A percentile compares a stretch with the other conserved stretches of the same genome.
These are phyloP conservation scores for Aspergillus diversus DNA, from an alignment of 495 filamentous ascomycete genomes.

Conservation along the genomic window DNA sequence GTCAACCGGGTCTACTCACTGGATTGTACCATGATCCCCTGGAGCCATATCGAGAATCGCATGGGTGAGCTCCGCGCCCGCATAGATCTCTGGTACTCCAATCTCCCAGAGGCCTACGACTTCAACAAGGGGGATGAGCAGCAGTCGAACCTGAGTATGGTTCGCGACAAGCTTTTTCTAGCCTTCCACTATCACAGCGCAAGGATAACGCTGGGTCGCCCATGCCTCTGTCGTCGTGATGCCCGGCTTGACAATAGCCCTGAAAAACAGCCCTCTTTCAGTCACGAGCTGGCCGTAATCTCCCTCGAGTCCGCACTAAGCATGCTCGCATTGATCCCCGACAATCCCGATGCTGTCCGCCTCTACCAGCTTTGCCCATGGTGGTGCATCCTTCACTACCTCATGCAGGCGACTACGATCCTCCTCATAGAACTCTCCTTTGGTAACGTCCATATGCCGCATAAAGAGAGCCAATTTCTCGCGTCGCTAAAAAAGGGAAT, in stretches of 20 bases:
- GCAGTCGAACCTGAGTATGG: slow-evolving; percentile 26
- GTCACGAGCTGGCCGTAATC: slow-evolving; percentile 55
- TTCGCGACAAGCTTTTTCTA: slow-evolving; percentile 51
- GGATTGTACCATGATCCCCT: slow-evolving; percentile 54
- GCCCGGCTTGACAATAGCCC: slow-evolving; percentile 38
- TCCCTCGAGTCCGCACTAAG: slow-evolving; percentile 59
- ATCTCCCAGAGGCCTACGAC: slow-evolving; percentile 55
- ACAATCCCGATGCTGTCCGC: slow-evolving; percentile 44
- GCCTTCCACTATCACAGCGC: slow-evolving; percentile 64
- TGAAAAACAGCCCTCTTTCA: slow-evolving; percentile 47
- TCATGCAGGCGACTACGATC: slow-evolving; percentile 65
- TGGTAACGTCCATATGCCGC: slow-evolving; percentile 56
- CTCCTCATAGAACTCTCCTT: slow-evolving; percentile 66
- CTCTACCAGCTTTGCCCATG: slow-evolving; percentile 63
- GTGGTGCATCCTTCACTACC: slow-evolving; percentile 68
- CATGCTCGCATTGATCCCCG: slow-evolving; percentile 58
- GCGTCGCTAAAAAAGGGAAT: slow-evolving; percentile 56
- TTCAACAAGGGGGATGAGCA: slow-evolving; percentile 47
- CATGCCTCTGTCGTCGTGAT: slow-evolving; percentile 66
- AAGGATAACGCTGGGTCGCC: slow-evolving; percentile 63
- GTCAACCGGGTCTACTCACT: slow-evolving; percentile 63
- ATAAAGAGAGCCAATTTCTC: slow-evolving; percentile 52
- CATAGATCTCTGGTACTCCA: slow-evolving; percentile 57
- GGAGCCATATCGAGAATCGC: slow-evolving; percentile 61
- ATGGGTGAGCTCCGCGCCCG: slow-evolving; percentile 56